Conservation (phyloP, 805 yeast species). For the Starmerella apis region DNA sequence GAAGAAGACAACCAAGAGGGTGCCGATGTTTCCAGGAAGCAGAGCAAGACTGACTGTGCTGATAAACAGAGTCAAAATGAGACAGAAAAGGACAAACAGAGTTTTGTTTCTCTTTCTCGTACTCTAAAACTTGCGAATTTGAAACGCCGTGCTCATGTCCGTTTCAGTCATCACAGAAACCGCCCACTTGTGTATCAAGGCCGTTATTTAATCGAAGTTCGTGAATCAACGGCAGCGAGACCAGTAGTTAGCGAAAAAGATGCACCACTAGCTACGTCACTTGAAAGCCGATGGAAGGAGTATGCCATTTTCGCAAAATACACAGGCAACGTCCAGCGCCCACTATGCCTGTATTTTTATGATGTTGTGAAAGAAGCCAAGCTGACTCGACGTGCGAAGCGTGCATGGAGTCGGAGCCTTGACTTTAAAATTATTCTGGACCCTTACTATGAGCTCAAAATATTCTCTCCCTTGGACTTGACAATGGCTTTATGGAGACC, state of each 20-base stretch:
- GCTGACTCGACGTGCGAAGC: constrained; percentile 11
- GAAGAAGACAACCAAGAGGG: not conserved
- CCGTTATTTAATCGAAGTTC: constrained; percentile 57
- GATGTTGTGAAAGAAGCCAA: constrained; percentile 36
- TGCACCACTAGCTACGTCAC: constrained; percentile 37
- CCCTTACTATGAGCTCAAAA: constrained; percentile 35
- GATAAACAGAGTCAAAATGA: not conserved
- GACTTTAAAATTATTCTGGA: constrained; percentile 25
- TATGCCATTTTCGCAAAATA: constrained; percentile 60
- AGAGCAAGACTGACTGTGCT: not conserved
- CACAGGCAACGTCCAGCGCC: constrained; percentile 43
- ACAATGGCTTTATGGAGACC: constrained; percentile 46
- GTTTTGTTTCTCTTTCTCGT: not conserved
- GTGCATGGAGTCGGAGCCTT: constrained; percentile 22
- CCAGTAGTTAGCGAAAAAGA: constrained; percentile 28
- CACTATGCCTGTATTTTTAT: constrained; percentile 54
- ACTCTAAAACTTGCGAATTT: not conserved
- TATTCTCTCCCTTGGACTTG: constrained; percentile 62
- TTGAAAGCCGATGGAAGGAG: constrained; percentile 70
- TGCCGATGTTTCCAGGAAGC: not conserved
- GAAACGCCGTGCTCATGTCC: not conserved
- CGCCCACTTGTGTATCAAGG: constrained; percentile 41
- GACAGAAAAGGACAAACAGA: not conserved
- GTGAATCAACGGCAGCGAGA: constrained; percentile 9
- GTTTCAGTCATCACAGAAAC: not conserved